Evolutionary conservation across 805 yeast species (phyloP).

Genomic region (Candida koratica): DNA sequence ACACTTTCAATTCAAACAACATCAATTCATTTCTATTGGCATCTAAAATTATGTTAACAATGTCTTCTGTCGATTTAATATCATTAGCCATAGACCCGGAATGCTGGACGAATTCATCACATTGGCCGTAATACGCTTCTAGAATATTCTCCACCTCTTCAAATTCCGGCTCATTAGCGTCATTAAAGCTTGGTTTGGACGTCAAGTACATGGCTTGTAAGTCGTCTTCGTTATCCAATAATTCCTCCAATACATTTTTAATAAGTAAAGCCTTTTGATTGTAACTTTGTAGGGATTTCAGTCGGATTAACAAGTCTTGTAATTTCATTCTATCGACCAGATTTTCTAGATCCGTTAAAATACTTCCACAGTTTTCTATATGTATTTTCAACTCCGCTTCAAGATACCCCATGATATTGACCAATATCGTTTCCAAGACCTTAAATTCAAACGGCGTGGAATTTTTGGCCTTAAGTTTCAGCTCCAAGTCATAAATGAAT

Average conservation of each 20-base stretch:
- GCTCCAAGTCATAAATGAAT: constrained; percentile 79
- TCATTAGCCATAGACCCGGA: constrained; percentile 79
- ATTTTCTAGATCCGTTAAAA: constrained; percentile 68
- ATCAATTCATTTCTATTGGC: constrained; percentile 87
- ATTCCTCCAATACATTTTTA: constrained; percentile 75
- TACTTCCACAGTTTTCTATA: constrained; percentile 52
- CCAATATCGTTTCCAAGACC: constrained; percentile 77
- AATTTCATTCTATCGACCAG: constrained; percentile 74
- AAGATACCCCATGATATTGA: constrained; percentile 73
- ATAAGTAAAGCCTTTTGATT: constrained; percentile 74
- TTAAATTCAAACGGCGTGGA: constrained; percentile 61
- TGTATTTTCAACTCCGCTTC: constrained; percentile 72
- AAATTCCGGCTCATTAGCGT: constrained; percentile 19
- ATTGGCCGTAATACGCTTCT: constrained; percentile 85
- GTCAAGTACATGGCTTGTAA: constrained; percentile 69
- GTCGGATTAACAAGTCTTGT: constrained; percentile 66
- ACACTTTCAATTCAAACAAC: constrained; percentile 78
- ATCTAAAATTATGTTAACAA: constrained; percentile 85
- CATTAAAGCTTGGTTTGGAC: not conserved
- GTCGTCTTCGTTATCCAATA: constrained; percentile 84
- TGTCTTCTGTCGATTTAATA: constrained; percentile 87
- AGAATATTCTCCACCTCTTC: constrained; percentile 83
- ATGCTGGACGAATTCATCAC: constrained; percentile 91
- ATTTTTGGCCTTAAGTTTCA: constrained; percentile 49
- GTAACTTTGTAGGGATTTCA: constrained; percentile 67